A percentile compares a stretch with the other conserved stretches of the same genome.
These are phyloP conservation scores for Syzygium oleosum DNA, from an alignment of 345 rosid species.

Conservation along the genomic window DNA sequence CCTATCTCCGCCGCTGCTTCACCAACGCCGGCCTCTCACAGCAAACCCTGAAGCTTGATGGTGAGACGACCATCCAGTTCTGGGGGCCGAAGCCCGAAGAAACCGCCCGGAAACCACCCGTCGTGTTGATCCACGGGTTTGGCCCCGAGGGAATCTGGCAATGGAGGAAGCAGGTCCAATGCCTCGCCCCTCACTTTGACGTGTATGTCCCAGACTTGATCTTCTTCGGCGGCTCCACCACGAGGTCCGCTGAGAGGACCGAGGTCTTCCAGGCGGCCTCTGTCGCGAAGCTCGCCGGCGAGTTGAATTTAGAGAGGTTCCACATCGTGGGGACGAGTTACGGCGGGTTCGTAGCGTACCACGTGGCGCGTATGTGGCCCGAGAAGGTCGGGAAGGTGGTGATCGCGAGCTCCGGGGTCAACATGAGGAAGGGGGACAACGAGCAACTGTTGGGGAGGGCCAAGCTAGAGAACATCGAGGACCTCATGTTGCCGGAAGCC, in stretches of 20 bases:
- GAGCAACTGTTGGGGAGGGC: conserved; percentile 41
- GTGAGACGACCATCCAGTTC: conserved; percentile 53
- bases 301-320: conserved; percentile 33
- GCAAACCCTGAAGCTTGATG: conserved; percentile 28
- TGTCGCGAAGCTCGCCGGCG: conserved; percentile 46
- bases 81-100: conserved; percentile 48
- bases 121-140: conserved; percentile 83
- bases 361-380: conserved; percentile 63
- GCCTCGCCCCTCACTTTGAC: conserved; percentile 34
- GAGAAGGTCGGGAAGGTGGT: conserved; percentile 74
- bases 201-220: conserved; percentile 73
- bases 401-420: conserved; percentile 72
- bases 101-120: conserved; percentile 19
- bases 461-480: conserved; percentile 30
- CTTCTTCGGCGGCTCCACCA: conserved; percentile 63
- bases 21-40: conserved; percentile 48
- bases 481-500: conserved; percentile 66
- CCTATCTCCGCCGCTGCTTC: conserved; percentile 72
- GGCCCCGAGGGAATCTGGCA: conserved; percentile 77
- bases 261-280: conserved; percentile 72
- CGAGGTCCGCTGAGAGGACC: conserved; percentile 45
- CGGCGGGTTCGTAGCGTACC: conserved; percentile 88
- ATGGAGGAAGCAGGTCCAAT: conserved; percentile 75
- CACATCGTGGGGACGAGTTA: conserved; percentile 76
- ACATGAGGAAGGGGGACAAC: conserved; percentile 46